Base-by-base conservation (phyloP, 805 yeast genomes). In the Wickerhamiella galacta region DNA sequence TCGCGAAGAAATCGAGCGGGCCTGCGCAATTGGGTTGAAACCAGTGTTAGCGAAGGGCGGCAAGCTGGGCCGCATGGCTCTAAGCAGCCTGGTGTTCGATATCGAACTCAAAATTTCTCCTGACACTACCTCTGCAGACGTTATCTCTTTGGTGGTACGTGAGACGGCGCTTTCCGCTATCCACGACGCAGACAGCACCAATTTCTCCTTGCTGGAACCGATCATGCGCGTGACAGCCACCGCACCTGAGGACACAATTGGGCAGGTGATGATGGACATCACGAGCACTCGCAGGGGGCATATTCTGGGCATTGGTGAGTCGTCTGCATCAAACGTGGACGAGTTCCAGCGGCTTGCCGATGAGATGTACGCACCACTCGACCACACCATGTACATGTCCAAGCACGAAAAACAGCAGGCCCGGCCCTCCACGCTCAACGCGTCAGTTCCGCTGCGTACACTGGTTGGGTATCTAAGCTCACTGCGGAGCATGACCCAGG, bases 401-500 rank as follows among this genome's bases (percentile, higher is more conserved):
- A 40, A 34, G 40, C 45, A 37, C 28, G 40, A 30, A 34, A 45
- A 35, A 32, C 31, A 48, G 39, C 41, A 48, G 42, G 35, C 38
- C 6, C 30, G 36, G 11, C 41, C 38, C 1, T 34, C 39, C 16
- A 55, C 66, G 6, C 68, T 90, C 21, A 59, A 59, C n/a, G 94
- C 95, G 0, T 68, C 66, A 32, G 85, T 83, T 0, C 95, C 98
- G 3, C 59, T 90, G 48, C 66, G 75, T 39, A 92, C 77, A 39
- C 83, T 90, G 94, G 68, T 83, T 30, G 94, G 95, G 0, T 90
- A 90, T 51, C 63, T 82, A 37, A 70, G 74, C 8, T 70, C 68
- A 39, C 58, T 90, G 29, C 58, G 96, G 45, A 75, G 90, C 23
- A 58, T 83, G 44, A 85, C 95, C 0, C 83, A 82, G 48, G 98